phyloP scores from a whole-genome alignment of 768 basidiomycete genomes.

The Pleurotus sapidus region DNA sequence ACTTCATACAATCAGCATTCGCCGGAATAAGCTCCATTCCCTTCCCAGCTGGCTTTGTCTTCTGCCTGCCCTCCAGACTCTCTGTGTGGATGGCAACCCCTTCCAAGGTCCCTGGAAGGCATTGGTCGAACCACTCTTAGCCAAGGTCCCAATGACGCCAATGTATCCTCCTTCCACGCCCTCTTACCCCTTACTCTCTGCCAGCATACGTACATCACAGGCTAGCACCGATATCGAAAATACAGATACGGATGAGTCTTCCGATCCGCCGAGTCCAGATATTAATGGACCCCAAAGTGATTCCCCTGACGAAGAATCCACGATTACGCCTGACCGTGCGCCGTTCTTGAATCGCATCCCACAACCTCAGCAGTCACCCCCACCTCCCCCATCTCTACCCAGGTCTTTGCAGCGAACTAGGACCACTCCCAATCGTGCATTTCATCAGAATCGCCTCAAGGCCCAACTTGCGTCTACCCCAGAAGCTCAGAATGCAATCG shows the following conservation, averaged over 20 bases:
- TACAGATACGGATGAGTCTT: constrained; percentile 56
- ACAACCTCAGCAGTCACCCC: constrained; percentile 12
- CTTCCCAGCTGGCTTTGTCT: constrained; percentile 96
- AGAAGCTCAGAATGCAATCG: constrained; percentile 17
- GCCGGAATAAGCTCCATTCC: constrained; percentile 83
- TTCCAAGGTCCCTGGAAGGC: constrained; percentile 94
- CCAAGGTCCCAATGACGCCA: constrained; percentile 57
- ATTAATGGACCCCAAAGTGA: constrained; percentile 25
- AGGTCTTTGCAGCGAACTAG: constrained; percentile 65
- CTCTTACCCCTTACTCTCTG: constrained; percentile 48
- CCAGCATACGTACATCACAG: constrained; percentile 35
- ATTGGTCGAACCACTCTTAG: constrained; percentile 80
- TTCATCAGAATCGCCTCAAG: constrained; percentile 41
- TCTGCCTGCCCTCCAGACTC: constrained; percentile 76
- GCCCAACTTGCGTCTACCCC: constrained; percentile 21
- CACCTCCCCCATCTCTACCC: constrained; percentile 21
- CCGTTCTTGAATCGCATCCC: constrained; percentile 43
- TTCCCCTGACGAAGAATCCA: constrained; percentile 61
- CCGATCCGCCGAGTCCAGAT: constrained; percentile 44
- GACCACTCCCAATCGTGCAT: constrained; percentile 68
- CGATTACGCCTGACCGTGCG: constrained; percentile 64
- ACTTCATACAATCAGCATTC: constrained; percentile 86
- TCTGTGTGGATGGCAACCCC: constrained; percentile 94
- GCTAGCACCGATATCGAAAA: constrained; percentile 40
- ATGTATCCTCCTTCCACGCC: constrained; percentile 67